Evolutionary conservation across 1,284 basidiomycete genomes (phyloP).

Genomic region (Puccinia brachypodii): DNA sequence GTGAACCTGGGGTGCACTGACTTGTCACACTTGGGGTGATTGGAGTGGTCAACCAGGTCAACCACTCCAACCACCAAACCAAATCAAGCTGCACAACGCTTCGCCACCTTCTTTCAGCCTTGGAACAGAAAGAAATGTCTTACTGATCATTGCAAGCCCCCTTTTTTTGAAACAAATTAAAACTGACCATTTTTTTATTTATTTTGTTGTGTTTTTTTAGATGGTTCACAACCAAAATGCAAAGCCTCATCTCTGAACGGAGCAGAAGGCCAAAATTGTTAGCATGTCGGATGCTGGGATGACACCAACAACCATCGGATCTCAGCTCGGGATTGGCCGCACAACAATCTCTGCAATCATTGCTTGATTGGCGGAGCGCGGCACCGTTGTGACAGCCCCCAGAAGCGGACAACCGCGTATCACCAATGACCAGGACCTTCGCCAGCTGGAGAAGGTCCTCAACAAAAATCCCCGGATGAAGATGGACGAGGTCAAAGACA

Average conservation of each 20-base stretch:
- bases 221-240: neutral
- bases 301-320: neutral
- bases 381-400: neutral
- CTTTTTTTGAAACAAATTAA: no score
- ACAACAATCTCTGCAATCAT: neutral
- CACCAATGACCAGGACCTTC: neutral
- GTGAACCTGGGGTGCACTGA: no score
- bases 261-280: neutral
- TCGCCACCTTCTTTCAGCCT: no score
- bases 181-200: neutral
- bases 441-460: neutral
- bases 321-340: neutral
- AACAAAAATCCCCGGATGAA: neutral
- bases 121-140: no score
- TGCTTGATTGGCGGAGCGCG: neutral
- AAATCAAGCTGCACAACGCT: no score
- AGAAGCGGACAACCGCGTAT: neutral
- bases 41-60: no score
- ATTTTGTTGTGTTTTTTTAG: neutral
- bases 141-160: no score
- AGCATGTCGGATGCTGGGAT: neutral
- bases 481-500: neutral
- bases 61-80: no score
- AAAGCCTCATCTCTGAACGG: neutral
- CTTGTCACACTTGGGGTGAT: no score